A percentile compares a stretch with the other conserved stretches of the same genome.
Evolutionary conservation across 192 early-diverging fungal genomes (phyloP).

Genomic region (Coemansia sp.): DNA sequence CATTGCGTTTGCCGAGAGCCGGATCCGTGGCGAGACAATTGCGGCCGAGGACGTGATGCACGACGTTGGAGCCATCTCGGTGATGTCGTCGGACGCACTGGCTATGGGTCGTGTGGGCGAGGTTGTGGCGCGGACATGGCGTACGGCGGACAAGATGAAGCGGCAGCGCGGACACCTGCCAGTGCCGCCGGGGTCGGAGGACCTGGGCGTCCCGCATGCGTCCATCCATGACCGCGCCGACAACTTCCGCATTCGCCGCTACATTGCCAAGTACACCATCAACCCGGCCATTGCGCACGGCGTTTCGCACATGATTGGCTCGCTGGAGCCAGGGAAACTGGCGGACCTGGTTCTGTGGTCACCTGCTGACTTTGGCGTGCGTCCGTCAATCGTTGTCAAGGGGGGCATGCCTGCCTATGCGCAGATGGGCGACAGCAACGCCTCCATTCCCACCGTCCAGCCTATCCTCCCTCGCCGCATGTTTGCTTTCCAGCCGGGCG

Average conservation of each 20-base stretch:
- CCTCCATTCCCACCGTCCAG: constrained; percentile 90
- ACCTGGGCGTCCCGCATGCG: constrained; percentile 19
- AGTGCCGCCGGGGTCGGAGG: constrained; percentile 9
- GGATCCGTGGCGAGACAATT: constrained; percentile 96
- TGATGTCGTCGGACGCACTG: constrained; percentile 90
- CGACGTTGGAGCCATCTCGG: constrained; percentile 89
- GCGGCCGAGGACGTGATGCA: constrained; percentile 95
- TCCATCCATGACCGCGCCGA: constrained; percentile 57
- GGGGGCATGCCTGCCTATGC: constrained; percentile 80
- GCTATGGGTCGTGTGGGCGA: constrained; percentile 98
- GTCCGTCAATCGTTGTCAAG: constrained; percentile 82
- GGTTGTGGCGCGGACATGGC: constrained; percentile 88
- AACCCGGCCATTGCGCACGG: constrained; percentile 93
- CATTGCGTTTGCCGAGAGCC: constrained; percentile 92
- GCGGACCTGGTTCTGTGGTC: constrained; percentile 87
- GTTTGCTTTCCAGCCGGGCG: constrained; percentile 69
- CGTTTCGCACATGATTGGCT: constrained; percentile 80
- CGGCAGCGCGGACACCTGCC: constrained; percentile 62
- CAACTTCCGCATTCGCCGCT: constrained; percentile 84
- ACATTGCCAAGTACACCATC: constrained; percentile 96
- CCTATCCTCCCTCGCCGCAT: constrained; percentile 80
- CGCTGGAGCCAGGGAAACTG: constrained; percentile 89
- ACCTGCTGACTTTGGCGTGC: constrained; percentile 83
- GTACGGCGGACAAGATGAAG: constrained; percentile 95
- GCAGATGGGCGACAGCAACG: constrained; percentile 92